These are phyloP conservation scores for Talaromyces thailandensis DNA, from an alignment of 495 filamentous ascomycete genomes.

Conservation along the genomic window DNA sequence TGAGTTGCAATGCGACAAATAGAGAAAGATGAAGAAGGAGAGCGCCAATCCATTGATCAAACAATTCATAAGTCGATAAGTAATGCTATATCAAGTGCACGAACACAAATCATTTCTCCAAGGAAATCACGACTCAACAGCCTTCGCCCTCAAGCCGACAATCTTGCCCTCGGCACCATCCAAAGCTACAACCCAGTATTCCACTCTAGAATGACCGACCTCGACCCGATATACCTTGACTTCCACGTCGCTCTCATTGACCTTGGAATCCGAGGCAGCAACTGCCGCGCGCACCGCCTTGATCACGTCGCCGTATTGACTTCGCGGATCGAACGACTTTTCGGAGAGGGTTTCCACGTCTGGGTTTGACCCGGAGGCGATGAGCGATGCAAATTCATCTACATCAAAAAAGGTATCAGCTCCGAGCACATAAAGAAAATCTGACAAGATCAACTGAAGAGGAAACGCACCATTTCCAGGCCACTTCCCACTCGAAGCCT, in stretches of 20 bases:
- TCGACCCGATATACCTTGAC: conserved; percentile 65
- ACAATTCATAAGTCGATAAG: neutral
- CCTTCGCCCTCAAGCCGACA: conserved; percentile 66
- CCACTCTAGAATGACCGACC: conserved; percentile 49
- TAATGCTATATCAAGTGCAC: neutral
- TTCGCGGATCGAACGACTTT: conserved; percentile 31
- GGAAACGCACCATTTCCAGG: conserved; percentile 51
- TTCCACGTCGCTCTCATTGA: conserved; percentile 44
- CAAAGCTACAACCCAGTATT: conserved; percentile 69
- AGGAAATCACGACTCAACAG: conserved; percentile 53
- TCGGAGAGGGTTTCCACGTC: conserved; percentile 27
- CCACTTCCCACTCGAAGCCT: conserved; percentile 38
- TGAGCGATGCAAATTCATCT: conserved; percentile 32
- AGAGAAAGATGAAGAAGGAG: too few species aligned
- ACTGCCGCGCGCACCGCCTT: conserved; percentile 27
- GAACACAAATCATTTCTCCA: neutral
- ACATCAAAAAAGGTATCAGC: neutral
- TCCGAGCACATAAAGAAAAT: conserved; percentile 1
- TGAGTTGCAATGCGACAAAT: too few species aligned
- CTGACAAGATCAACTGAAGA: conserved; percentile 6
- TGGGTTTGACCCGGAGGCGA: conserved; percentile 17
- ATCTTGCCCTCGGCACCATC: conserved; percentile 44
- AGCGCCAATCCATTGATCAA: neutral
- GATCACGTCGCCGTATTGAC: conserved; percentile 23
- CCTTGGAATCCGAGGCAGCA: conserved; percentile 17